These are phyloP conservation scores for Zygoascus ofunaensis DNA, from an alignment of 805 yeast genomes.

Conservation along the genomic window DNA sequence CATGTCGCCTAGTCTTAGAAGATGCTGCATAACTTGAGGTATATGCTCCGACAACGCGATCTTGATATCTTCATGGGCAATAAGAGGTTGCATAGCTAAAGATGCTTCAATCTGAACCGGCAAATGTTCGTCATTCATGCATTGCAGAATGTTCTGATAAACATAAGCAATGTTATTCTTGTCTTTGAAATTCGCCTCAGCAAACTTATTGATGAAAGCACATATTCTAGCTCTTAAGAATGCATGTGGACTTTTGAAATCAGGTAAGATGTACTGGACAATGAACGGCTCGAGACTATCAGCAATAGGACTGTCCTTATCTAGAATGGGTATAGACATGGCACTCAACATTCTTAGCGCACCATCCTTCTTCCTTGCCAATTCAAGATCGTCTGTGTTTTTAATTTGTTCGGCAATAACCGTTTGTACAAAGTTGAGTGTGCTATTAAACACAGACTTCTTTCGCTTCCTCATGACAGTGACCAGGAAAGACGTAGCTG, in stretches of 20 bases:
- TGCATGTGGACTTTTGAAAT: slow-evolving; percentile 47
- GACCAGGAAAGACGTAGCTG: slow-evolving; percentile 64
- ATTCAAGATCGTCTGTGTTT: slow-evolving; percentile 29
- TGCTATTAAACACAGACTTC: slow-evolving; percentile 13
- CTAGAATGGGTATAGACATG: slow-evolving; percentile 46
- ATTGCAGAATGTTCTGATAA: slow-evolving; percentile 28
- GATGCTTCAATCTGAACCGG: slow-evolving; percentile 84
- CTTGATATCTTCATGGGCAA: slow-evolving; percentile 54
- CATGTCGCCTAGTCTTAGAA: slow-evolving; percentile 64
- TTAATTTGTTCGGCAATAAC: slow-evolving; percentile 31
- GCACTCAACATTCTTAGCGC: slow-evolving; percentile 70
- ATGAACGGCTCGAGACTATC: slow-evolving; percentile 64
- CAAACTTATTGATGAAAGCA: slow-evolving; percentile 44
- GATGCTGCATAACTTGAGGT: slow-evolving; percentile 71
- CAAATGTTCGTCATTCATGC: slow-evolving; percentile 42
- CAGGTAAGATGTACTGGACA: slow-evolving; percentile 57
- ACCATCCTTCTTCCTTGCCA: slow-evolving; percentile 66
- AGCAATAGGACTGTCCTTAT: slow-evolving; percentile 47
- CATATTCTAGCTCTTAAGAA: slow-evolving; percentile 62
- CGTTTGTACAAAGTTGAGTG: slow-evolving; percentile 50
- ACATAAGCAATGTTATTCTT: slow-evolving; percentile 59
- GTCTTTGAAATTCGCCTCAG: slow-evolving; percentile 50
- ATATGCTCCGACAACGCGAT: slow-evolving; percentile 60
- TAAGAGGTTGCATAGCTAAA: slow-evolving; percentile 71
- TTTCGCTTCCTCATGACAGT: slow-evolving; percentile 65